A percentile compares a stretch with the other conserved stretches of the same genome.
Conservation (phyloP, 345 rosid genomes). For the Heritiera fomes region DNA sequence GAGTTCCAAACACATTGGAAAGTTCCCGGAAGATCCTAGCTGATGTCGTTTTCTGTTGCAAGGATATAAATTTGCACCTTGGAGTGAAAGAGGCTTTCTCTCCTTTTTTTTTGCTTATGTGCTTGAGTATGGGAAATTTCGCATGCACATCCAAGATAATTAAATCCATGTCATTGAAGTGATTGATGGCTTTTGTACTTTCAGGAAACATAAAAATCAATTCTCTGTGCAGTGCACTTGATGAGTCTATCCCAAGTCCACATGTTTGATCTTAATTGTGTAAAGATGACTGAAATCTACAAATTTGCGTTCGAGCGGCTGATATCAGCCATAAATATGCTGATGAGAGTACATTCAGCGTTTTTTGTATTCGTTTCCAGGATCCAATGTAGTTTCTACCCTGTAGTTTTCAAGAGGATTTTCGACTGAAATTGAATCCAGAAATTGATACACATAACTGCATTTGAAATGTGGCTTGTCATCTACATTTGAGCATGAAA, state of each 20-base stretch:
- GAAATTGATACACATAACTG: not conserved
- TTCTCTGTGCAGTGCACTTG: not conserved
- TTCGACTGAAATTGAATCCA: not conserved
- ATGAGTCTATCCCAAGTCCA: not conserved
- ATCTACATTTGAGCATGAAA: not conserved
- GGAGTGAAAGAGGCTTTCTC: not conserved
- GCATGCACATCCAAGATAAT: conserved; percentile 3
- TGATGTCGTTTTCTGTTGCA: not conserved
- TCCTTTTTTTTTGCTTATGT: not conserved
- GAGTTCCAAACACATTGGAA: conserved; percentile 14
- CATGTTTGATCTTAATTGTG: not conserved
- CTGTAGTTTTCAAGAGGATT: not conserved
- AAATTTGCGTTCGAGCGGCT: not conserved
- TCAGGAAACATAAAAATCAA: not conserved
- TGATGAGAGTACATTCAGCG: not conserved
- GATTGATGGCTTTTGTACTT: not conserved
- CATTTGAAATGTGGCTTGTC: not conserved
- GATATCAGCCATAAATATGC: not conserved
- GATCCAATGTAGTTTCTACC: not conserved
- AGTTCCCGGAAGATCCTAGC: conserved; percentile 20
- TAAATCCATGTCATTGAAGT: not conserved
- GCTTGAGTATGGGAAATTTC: conserved; percentile 15
- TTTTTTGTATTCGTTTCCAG: not conserved
- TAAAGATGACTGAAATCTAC: not conserved
- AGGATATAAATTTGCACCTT: not conserved